Base-by-base conservation (phyloP, 116 monocot species). In the Zostera marina region DNA sequence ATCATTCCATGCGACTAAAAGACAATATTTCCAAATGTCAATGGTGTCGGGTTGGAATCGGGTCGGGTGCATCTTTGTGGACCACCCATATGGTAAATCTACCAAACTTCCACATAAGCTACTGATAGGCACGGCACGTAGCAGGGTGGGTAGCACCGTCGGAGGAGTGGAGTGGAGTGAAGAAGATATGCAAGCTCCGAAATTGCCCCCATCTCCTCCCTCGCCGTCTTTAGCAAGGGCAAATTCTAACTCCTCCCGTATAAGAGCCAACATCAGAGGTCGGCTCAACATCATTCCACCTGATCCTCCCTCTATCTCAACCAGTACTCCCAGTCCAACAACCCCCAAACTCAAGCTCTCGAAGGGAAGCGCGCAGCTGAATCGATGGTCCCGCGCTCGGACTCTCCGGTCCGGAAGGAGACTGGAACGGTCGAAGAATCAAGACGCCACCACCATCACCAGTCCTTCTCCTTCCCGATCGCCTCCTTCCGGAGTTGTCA, bases 381-480 rank as follows among this genome's bases (percentile, higher is more conserved):
- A 23, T 59, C 77, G 70, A 24, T 78, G 77, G 73, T 78, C 77
- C 52, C 65, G 69, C 43, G 72, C 77, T n/a, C 60, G 77, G 17
- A 22, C 73, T 41, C 48, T 78, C 38, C 77, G 77, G 12, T 69
- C 69, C 8, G 77, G 77, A 42, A 55, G 77, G 22, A 14, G 60
- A 20, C 68, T 78, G 40, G 65, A 64, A 21, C 45, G 66, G 58
- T 51, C 53, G 57, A 23, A 9, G 42, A 64, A 70, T 21, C 51
- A 53, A 42, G 59, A 41, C 1, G 9, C 12, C n/a, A n/a, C n/a
- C n/a, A n/a, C n/a, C n/a, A n/a, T n/a, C n/a, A n/a, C n/a, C 15
- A 41, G 21, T 11, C 45, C 21, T 11, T 14, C 60, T 42, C 24
- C 59, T 54, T 41, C 22, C 32, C 32, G 32, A 10, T 25, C 44